A percentile compares a stretch with the other conserved stretches of the same genome.
Evolutionary conservation across 305 asterid genomes (phyloP).

Genomic region (Solanum hybrid): DNA sequence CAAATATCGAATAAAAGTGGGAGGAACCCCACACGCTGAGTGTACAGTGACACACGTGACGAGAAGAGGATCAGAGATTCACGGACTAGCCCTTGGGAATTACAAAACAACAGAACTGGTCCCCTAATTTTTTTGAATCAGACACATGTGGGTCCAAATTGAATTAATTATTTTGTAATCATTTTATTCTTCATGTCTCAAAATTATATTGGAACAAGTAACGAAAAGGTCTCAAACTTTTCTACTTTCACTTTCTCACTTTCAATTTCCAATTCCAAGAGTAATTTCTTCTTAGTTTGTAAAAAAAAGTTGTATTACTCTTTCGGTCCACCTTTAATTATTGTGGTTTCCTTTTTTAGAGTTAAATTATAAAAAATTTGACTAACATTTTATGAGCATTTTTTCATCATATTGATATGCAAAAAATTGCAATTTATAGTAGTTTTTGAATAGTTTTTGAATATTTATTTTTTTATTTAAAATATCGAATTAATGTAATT

Average conservation of each 20-base stretch:
- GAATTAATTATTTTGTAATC: slow-evolving; percentile 55
- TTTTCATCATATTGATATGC: too few species aligned
- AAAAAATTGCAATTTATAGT: too few species aligned
- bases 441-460: too few species aligned
- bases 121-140: not conserved
- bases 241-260: not conserved
- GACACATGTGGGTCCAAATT: not conserved
- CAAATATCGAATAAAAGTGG: not conserved
- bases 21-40: not conserved
- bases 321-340: fast-evolving
- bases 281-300: not conserved
- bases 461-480: too few species aligned
- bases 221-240: slow-evolving; percentile 48
- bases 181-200: slow-evolving; percentile 25
- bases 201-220: not conserved
- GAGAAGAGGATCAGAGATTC: not conserved
- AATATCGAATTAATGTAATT: too few species aligned
- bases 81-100: slow-evolving; percentile 4
- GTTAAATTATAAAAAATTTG: too few species aligned
- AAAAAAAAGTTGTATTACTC: not conserved
- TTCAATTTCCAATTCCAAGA: not conserved
- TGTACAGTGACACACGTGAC: not conserved
- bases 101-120: slow-evolving; percentile 2
- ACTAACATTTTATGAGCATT: not conserved
- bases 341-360: fast-evolving